Evolutionary conservation across 768 basidiomycete species (phyloP).

Genomic region (Dacryopinax primogenitus): DNA sequence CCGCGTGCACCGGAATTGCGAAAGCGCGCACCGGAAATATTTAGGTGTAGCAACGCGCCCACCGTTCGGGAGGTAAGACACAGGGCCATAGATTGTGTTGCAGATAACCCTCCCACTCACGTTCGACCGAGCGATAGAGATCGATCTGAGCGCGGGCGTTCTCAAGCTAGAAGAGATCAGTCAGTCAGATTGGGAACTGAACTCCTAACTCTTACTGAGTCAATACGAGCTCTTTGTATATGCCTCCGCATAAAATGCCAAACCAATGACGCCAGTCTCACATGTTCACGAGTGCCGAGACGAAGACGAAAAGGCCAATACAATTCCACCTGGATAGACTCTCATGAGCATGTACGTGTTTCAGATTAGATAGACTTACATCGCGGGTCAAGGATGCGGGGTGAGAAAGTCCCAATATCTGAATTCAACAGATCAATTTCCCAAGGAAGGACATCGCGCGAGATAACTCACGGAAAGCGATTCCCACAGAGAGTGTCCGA

Average conservation of each 20-base stretch:
- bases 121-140: slow-evolving; percentile 40
- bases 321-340: slow-evolving; percentile 16
- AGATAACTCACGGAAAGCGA: slow-evolving; percentile 35
- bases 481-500: slow-evolving; percentile 46
- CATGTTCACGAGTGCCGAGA: slow-evolving; percentile 21
- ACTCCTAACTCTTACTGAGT: not conserved
- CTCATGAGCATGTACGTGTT: not conserved
- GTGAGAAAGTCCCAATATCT: slow-evolving; percentile 43
- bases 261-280: slow-evolving; percentile 8
- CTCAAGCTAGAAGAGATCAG: slow-evolving; percentile 31
- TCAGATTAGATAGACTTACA: slow-evolving; percentile 25
- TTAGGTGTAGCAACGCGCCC: not conserved
- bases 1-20: no score
- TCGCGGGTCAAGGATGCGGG: slow-evolving; percentile 43
- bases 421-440: not conserved
- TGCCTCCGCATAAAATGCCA: slow-evolving; percentile 17
- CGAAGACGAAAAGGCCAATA: slow-evolving; percentile 40
- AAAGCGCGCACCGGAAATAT: not conserved
- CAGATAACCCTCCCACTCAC: slow-evolving; percentile 37
- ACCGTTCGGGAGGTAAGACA: slow-evolving; percentile 29
- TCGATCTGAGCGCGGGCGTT: slow-evolving; percentile 39
- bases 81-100: slow-evolving; percentile 41
- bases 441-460: slow-evolving; percentile 18
- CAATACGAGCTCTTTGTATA: slow-evolving; percentile 2
- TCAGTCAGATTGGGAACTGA: not conserved